phyloP scores from a whole-genome alignment of 306 rosid species.

The Hippophae tibetana region DNA sequence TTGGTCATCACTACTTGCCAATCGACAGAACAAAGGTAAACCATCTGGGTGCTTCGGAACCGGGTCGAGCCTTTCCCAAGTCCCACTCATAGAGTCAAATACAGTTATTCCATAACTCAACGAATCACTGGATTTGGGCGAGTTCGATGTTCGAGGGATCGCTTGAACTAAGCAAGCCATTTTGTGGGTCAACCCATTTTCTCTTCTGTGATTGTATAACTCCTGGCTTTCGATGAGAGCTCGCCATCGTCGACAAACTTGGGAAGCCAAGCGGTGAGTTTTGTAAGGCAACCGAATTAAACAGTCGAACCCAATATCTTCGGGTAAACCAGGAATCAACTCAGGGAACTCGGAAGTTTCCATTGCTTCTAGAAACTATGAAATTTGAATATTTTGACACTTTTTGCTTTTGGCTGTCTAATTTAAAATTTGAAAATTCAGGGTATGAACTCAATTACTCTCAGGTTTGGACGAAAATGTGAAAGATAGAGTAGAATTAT shows the following conservation, averaged over 20 bases:
- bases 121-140: slow-evolving; percentile 13
- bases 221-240: slow-evolving; percentile 24
- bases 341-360: slow-evolving; percentile 10
- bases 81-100: slow-evolving; percentile 25
- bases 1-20: slow-evolving; percentile 41
- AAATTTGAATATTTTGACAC: no score
- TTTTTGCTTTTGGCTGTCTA: no score
- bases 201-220: slow-evolving; percentile 27
- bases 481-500: no score
- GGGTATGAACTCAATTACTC: no score
- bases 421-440: no score
- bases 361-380: no score
- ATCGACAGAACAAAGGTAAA: slow-evolving; percentile 38
- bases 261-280: slow-evolving; percentile 34
- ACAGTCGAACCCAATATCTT: slow-evolving; percentile 43
- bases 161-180: slow-evolving; percentile 34
- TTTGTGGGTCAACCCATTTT: slow-evolving; percentile 26
- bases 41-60: slow-evolving; percentile 42
- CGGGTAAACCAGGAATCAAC: slow-evolving; percentile 39
- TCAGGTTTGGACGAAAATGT: no score
- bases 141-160: slow-evolving; percentile 15
- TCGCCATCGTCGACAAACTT: slow-evolving; percentile 37
- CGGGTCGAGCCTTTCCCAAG: slow-evolving; percentile 34
- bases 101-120: slow-evolving; percentile 30
- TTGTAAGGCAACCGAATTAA: slow-evolving; percentile 34